Conservation (phyloP, 129 eudicot species). For the Pittosporum tobira region DNA sequence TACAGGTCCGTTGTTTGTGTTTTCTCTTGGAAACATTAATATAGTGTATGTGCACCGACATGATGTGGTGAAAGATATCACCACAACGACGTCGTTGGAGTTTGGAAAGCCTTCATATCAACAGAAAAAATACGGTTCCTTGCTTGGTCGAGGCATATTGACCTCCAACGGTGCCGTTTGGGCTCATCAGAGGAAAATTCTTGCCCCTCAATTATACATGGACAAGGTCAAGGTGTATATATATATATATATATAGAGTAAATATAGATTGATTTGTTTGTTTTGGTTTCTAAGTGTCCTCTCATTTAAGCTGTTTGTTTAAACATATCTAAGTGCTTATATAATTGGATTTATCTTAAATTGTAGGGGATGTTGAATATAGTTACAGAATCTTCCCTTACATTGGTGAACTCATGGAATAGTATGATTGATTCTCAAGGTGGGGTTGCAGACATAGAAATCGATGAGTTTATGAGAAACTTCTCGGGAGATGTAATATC, state of each 20-base stretch:
- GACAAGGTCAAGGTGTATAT: background rate
- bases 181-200: slow-evolving; percentile 3
- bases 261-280: no score
- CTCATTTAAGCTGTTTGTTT: no score
- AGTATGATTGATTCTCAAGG: background rate
- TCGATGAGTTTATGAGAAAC: background rate
- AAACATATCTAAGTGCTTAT: no score
- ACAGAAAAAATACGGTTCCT: background rate
- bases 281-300: no score
- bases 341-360: background rate
- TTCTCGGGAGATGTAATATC: slow-evolving; percentile 8
- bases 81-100: background rate
- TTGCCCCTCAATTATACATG: slow-evolving; percentile 7
- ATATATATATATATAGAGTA: no score
- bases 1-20: background rate
- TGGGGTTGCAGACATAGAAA: background rate
- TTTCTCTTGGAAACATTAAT: background rate
- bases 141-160: background rate
- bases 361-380: background rate
- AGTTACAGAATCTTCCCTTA: background rate
- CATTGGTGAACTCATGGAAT: background rate
- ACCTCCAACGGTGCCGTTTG: background rate
- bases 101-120: background rate
- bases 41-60: background rate
- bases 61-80: background rate